Evolutionary conservation across 345 rosid species (phyloP), one percentile per base, ranked within the genome.

Genomic region (Durio zibethinus): DNA sequence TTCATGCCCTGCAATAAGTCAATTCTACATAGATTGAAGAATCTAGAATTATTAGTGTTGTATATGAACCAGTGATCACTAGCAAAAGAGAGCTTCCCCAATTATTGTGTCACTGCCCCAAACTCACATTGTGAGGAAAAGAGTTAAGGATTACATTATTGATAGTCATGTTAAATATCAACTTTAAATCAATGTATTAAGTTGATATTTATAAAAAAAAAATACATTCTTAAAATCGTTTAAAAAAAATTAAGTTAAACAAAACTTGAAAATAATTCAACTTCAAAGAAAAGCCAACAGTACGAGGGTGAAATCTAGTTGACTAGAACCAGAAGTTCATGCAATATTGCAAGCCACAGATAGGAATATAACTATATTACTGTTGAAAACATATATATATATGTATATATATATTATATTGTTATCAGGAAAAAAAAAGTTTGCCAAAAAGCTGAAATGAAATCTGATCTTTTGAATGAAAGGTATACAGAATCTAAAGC

Each of bases 401-500:
- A n/a, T n/a, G n/a, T n/a, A n/a, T n/a, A n/a, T n/a, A n/a, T n/a
- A n/a, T n/a, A n/a, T n/a, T n/a, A n/a, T 72, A 33, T 10, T 56
- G 45, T 38, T 45, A 60, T 40, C 11, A 8, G 23, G 77, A 70
- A 43, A 56, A 76, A 47, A 20, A 27, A 54, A 25, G 36, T 72
- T 54, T 20, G 29, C 40, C 25, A 31, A 75, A 85, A 83, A 76
- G 84, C 71, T 82, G 80, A 82, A 78, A 76, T 66, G 80, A 81
- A 65, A 80, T 80, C 77, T 85, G 71, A 50, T 54, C 64, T 78
- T 78, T 82, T 31, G 43, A 80, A 79, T 15, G 8, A 57, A 74
- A 33, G 29, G 66, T 48, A 76, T 0, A 50, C 38, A 71, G 80
- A 83, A 83, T 81, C 86, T 79, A 87, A 80, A 72, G 83, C 70